Base-by-base conservation (phyloP, 2,329 filamentous ascomycete genomes). In the Alternaria sp. region DNA sequence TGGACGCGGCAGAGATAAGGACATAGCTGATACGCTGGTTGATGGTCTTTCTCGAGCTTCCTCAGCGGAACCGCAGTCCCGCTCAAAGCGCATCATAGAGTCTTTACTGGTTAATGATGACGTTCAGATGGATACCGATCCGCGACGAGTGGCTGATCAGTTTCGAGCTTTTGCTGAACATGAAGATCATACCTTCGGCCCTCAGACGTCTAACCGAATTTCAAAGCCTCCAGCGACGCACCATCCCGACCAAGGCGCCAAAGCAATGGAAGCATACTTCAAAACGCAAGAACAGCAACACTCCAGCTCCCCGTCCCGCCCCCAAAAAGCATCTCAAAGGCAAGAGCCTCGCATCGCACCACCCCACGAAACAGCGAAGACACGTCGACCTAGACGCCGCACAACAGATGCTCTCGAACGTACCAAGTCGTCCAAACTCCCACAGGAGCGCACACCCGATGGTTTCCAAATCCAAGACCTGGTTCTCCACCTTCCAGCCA, bases 371-470 rank as follows among this genome's bases (percentile, higher is more conserved):
- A 49, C 46, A 4, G 0, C 45, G 1, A 28, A 8, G n/a, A 58
- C 59, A 6, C 58, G 6, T 15, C 44, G 28, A 18, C 46, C 44
- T 20, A 62, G 51, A 59, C 66, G 33, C 20, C 58, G 62, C 54
- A 66, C 55, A 5, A 64, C 61, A n/a, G 58, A 69, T 21, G 46
- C 26, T 3, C 25, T 60, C 5, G 58, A 69, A 12, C 75, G 78
- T 5, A 77, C 71, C 6, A 80, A 77, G 50, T 81, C 81, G 1
- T 78, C 76, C 2, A 72, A 63, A 10, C 70, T 83, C 1, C 78
- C 80, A 0, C 77, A 84, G 6, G 80, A 84, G 61, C 75, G 74
- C 8, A 73, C 74, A 5, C 80, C 81, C 2, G 55, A 61, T 5
- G 73, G 71, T 9, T 66, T 61, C 30, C 66, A 66, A 3, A 71